phyloP scores from a whole-genome alignment of 1,284 basidiomycete species.

The Naganishia liquefaciens region DNA sequence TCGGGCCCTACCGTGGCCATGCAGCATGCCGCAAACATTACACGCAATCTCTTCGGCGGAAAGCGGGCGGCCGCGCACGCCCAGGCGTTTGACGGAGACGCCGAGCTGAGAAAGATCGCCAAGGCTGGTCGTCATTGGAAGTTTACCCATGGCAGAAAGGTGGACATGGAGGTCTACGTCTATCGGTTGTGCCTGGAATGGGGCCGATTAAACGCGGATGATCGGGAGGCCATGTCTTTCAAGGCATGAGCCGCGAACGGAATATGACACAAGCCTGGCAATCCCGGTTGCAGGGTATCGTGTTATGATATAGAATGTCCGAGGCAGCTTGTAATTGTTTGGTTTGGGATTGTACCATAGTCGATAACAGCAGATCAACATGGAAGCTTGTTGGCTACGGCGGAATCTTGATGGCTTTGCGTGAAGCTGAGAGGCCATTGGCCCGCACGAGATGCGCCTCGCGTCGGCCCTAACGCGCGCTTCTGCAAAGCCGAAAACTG shows the following conservation, averaged over 20 bases:
- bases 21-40: constrained; percentile 59
- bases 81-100: constrained; percentile 65
- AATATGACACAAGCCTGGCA: not conserved
- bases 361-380: not conserved
- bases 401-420: not conserved
- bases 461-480: not conserved
- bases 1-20: constrained; percentile 71
- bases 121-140: constrained; percentile 87
- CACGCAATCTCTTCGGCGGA: constrained; percentile 43
- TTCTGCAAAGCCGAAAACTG: constrained; percentile 10
- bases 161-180: constrained; percentile 73
- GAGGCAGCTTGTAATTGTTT: not conserved
- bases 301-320: constrained; percentile 5
- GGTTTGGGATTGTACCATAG: constrained; percentile 12
- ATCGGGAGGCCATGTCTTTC: constrained; percentile 68
- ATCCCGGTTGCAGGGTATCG: not conserved
- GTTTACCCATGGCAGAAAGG: constrained; percentile 70
- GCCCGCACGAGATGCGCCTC: constrained; percentile 9
- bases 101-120: constrained; percentile 74
- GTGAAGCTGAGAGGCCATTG: not conserved
- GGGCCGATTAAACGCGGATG: constrained; percentile 77
- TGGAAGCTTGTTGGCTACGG: not conserved
- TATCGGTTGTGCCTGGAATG: constrained; percentile 75
- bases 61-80: constrained; percentile 50
- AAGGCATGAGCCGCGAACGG: constrained; percentile 32